phyloP scores from a whole-genome alignment of 495 filamentous ascomycete genomes.

The Pseudomonodictys pantanalensis region DNA sequence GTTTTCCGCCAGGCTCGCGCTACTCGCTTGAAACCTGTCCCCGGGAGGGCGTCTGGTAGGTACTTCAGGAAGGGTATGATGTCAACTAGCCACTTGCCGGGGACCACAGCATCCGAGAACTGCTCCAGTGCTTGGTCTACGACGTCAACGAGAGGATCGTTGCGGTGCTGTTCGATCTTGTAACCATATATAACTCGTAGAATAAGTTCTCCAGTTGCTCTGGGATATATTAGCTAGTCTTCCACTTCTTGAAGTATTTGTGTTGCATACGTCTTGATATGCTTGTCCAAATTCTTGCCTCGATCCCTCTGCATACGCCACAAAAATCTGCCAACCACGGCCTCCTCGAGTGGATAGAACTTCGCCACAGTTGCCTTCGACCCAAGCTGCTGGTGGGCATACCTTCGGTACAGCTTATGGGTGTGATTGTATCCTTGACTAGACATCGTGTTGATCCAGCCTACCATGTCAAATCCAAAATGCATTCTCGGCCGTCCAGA shows the following conservation, averaged over 20 bases:
- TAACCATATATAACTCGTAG: conserved; percentile 53
- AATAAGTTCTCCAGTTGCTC: conserved; percentile 45
- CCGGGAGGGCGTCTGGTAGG: conserved; percentile 51
- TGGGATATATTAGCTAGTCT: conserved; percentile 7
- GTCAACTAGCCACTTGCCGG: conserved; percentile 48
- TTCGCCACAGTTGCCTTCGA: background rate
- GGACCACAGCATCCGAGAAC: conserved; percentile 42
- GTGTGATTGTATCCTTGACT: background rate
- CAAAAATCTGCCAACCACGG: background rate
- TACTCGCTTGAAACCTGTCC: conserved; percentile 45
- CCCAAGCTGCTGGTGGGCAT: background rate
- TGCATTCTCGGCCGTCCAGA: conserved; percentile 29
- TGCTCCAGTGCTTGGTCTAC: conserved; percentile 42
- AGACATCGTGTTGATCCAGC: no score
- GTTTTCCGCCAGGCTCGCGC: conserved; percentile 38
- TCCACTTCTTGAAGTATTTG: background rate
- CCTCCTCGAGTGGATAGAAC: background rate
- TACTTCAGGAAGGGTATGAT: conserved; percentile 43
- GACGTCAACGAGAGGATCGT: conserved; percentile 47
- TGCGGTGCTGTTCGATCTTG: conserved; percentile 42
- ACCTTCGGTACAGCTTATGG: conserved; percentile 4
- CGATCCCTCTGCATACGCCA: background rate
- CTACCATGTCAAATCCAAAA: background rate
- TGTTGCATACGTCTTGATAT: conserved; percentile 2
- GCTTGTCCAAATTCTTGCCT: background rate